These are phyloP conservation scores for Globisporangium spinosum DNA, from an alignment of 352 stramenopile species.

Conservation along the genomic window DNA sequence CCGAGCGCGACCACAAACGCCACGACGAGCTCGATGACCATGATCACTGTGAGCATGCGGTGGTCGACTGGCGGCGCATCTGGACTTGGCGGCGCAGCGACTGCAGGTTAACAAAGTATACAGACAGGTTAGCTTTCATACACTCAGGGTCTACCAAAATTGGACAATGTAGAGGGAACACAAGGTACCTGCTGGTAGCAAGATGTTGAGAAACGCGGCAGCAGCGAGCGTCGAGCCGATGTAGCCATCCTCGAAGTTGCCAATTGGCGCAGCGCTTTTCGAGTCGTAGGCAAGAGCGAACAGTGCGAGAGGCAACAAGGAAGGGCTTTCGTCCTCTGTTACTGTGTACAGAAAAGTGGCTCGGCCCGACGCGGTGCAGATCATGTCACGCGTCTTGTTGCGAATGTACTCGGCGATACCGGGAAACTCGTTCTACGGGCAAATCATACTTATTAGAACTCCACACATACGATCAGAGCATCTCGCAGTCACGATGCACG, in stretches of 20 bases:
- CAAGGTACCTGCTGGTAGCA: constrained; percentile 58
- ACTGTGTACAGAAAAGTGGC: not conserved
- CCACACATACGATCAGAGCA: not conserved
- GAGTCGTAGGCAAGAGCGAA: constrained; percentile 51
- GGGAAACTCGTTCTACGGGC: constrained; percentile 60
- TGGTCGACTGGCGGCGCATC: constrained; percentile 79
- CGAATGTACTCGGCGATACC: constrained; percentile 67
- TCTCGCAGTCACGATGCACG: constrained; percentile 4
- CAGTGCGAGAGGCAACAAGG: constrained; percentile 3
- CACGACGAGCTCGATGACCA: constrained; percentile 83
- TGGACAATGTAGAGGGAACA: not conserved
- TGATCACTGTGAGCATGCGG: constrained; percentile 79
- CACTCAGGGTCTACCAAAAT: not conserved
- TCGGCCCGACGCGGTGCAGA: constrained; percentile 32
- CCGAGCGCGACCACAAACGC: constrained; percentile 76
- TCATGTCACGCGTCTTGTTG: constrained; percentile 72
- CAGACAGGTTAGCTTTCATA: not conserved
- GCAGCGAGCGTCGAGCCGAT: constrained; percentile 57
- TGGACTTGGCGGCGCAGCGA: constrained; percentile 60
- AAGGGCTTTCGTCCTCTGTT: not conserved
- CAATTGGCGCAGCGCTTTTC: constrained; percentile 26
- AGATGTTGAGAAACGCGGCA: constrained; percentile 64
- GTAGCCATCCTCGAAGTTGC: constrained; percentile 49
- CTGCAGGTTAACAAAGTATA: constrained; percentile 14
- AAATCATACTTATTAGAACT: not conserved